These are phyloP conservation scores for Laetiporus sulphureus DNA, from an alignment of 1,284 basidiomycete species.

Conservation along the genomic window DNA sequence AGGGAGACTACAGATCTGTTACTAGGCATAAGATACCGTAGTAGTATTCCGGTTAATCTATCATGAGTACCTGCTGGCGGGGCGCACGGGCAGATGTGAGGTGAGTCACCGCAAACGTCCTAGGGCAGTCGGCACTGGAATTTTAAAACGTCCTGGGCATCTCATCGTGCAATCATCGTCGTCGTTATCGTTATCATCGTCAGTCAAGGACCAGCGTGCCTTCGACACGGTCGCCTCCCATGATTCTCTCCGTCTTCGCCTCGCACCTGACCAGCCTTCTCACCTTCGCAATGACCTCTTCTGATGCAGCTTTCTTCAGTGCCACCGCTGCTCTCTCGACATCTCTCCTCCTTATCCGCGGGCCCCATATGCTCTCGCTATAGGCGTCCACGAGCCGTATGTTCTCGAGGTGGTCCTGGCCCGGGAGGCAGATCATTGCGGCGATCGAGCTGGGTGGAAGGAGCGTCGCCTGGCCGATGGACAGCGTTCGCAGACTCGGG, in stretches of 20 bases:
- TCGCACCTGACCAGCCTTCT: conserved; percentile 39
- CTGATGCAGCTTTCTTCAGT: neutral
- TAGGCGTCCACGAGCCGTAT: conserved; percentile 49
- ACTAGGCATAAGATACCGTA: neutral
- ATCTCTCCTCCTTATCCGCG: conserved; percentile 33
- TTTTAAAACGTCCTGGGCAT: too few relatives aligned
- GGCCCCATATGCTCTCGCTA: conserved; percentile 50
- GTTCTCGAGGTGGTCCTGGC: conserved; percentile 23
- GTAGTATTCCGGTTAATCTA: too few relatives aligned
- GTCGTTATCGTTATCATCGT: neutral
- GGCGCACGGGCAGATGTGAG: too few relatives aligned
- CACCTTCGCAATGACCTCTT: conserved; percentile 27
- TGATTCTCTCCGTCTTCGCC: conserved; percentile 44
- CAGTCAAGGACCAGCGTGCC: conserved; percentile 23
- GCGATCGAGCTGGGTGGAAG: conserved; percentile 35
- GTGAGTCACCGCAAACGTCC: too few relatives aligned
- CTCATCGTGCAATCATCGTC: too few relatives aligned
- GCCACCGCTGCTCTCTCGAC: conserved; percentile 28
- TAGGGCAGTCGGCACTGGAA: too few relatives aligned
- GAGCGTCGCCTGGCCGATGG: conserved; percentile 43
- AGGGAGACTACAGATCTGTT: neutral
- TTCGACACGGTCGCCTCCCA: conserved; percentile 47
- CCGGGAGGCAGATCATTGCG: conserved; percentile 27
- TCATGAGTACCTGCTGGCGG: too few relatives aligned
- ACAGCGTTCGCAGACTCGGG: conserved; percentile 34